phyloP scores from a whole-genome alignment of 148 eudicot genomes.

The Nepenthes gracilis region DNA sequence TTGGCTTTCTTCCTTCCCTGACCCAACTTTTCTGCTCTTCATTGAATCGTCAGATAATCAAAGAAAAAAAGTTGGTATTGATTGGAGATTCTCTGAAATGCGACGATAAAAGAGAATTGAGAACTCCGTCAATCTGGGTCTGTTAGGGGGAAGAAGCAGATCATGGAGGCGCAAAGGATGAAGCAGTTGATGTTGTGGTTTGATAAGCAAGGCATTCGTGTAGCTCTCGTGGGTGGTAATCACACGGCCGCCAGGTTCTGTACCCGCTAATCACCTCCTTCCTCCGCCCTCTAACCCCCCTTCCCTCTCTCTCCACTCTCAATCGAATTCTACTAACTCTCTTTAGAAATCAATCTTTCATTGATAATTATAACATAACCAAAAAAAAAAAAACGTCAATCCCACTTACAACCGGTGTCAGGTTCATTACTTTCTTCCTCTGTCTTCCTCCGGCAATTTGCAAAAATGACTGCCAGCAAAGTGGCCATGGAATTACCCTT shows the following conservation, averaged over 20 bases:
- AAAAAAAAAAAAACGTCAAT: no score
- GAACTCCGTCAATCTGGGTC: constrained; percentile 19
- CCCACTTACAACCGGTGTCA: no score
- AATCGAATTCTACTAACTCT: no score
- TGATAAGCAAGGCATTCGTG: constrained; percentile 17
- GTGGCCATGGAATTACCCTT: not conserved
- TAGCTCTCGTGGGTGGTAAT: constrained; percentile 55
- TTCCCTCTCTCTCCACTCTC: not conserved
- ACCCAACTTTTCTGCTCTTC: not conserved
- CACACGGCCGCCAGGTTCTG: constrained; percentile 60
- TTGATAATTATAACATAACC: no score
- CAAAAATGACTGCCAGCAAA: not conserved
- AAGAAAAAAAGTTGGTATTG: not conserved
- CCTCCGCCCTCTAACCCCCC: not conserved
- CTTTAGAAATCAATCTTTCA: no score
- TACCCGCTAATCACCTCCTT: constrained; percentile 27
- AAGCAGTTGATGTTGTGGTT: constrained; percentile 25
- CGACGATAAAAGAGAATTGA: not conserved
- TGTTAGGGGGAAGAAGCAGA: constrained; percentile 8
- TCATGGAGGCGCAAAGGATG: constrained; percentile 43
- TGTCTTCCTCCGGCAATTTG: not conserved
- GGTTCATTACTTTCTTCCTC: not conserved
- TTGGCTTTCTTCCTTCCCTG: not conserved
- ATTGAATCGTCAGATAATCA: not conserved
- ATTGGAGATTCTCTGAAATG: not conserved